Base-by-base conservation (phyloP, 345 rosid species). In the Zanthoxylum bungeanum region DNA sequence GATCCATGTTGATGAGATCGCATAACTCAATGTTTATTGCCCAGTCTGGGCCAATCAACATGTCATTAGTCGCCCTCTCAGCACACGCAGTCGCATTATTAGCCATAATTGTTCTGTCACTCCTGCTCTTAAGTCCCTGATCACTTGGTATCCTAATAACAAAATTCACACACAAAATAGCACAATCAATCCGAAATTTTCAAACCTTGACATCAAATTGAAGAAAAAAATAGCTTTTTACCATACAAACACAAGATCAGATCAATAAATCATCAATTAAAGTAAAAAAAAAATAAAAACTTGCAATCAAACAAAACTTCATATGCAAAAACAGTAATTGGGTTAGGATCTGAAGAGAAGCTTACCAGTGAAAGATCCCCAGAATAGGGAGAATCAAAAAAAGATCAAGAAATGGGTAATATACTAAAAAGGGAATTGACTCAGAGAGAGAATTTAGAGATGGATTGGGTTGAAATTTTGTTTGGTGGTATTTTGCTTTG, bases 1-100 rank as follows among this genome's bases (percentile, higher is more conserved):
- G 92, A 77, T 95, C 91, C 89, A 87, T 88, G 86, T 92, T 88
- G 78, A 95, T 85, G 75, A 91, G 76, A 75, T 95, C 99, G 53
- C 99, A 95, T 8, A 95, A 76, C 84, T 95, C 99, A 25, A 95
- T 87, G 85, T 88, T 95, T 71, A 95, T 72, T 51, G 97, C 97
- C 99, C 99, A 95, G 70, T 95, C 99, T 0, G 99, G 99, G 73
- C 93, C 93, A 57, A 89, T 86, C 81, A 95, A 73, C 88, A 84
- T 84, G 79, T 92, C 98, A 77, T 84, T 92, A 0, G 99, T 95
- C 17, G 98, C 98, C 81, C 98, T 91, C 84, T 95, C 99, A 31
- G 97, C 98, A 75, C 91, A 90, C n/a, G 91, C 81, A 37, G 92
- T 87, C 12, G 85, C 98, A 62, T 71, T 86, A 78, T 76, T 84